phyloP scores from a whole-genome alignment of 139 green algal species.

The Nannochloris sp. region DNA sequence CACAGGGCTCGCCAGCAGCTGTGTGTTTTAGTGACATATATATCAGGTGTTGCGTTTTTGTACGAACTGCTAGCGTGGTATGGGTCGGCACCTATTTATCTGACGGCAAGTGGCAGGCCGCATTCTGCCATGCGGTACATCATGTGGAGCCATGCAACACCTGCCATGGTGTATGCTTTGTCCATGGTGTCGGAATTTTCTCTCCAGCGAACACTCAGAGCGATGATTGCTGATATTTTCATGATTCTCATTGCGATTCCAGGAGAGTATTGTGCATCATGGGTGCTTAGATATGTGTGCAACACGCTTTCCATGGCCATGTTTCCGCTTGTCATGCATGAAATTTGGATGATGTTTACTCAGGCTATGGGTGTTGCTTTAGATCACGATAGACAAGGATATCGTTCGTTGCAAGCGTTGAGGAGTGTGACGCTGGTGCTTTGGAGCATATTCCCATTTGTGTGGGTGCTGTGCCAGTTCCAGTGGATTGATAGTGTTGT shows the following conservation, averaged over 20 bases:
- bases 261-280: conserved; percentile 22
- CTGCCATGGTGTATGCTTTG: conserved; percentile 44
- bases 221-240: conserved; percentile 29
- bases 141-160: conserved; percentile 47
- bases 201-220: background rate
- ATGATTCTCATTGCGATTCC: conserved; percentile 37
- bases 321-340: conserved; percentile 25
- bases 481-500: conserved; percentile 5
- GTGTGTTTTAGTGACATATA: conserved; percentile 35
- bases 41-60: conserved; percentile 39
- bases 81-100: conserved; percentile 13
- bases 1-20: conserved; percentile 33
- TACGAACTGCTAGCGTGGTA: conserved; percentile 39
- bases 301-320: conserved; percentile 21
- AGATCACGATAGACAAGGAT: conserved; percentile 11
- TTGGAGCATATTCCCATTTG: conserved; percentile 25
- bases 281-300: conserved; percentile 20
- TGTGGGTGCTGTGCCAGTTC: conserved; percentile 26
- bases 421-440: conserved; percentile 19
- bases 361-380: conserved; percentile 9
- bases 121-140: conserved; percentile 29
- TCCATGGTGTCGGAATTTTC: conserved; percentile 39
- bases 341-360: conserved; percentile 18
- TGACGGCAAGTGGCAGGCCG: conserved; percentile 18
- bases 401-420: conserved; percentile 15